Conservation (phyloP, 768 basidiomycete species). For the Kockovaella imperatae region DNA sequence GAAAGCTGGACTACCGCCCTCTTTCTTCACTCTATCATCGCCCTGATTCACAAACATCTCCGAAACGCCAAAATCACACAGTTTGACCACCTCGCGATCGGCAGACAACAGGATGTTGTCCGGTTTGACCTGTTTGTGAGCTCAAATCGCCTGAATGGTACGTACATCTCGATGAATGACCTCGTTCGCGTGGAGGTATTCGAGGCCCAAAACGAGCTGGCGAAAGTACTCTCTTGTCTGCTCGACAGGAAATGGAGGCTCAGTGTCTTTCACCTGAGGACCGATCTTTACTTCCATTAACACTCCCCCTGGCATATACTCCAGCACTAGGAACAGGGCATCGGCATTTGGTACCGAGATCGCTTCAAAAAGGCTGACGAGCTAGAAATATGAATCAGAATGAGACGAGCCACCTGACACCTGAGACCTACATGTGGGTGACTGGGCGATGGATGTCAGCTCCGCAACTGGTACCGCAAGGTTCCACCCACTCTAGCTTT, state of each 20-base stretch:
- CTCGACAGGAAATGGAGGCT: constrained; percentile 23
- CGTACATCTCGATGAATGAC: constrained; percentile 45
- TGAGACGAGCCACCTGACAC: background rate
- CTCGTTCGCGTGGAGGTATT: constrained; percentile 44
- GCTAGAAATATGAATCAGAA: constrained; percentile 14
- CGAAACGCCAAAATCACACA: constrained; percentile 46
- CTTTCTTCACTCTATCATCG: constrained; percentile 43
- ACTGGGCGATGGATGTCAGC: constrained; percentile 12
- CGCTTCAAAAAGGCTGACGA: constrained; percentile 44
- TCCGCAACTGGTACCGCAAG: background rate
- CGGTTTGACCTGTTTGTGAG: constrained; percentile 39
- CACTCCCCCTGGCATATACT: constrained; percentile 44
- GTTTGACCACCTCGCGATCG: constrained; percentile 37
- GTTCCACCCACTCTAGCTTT: constrained; percentile 42
- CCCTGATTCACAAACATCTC: constrained; percentile 42
- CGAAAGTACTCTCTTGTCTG: constrained; percentile 39
- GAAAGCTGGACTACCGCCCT: constrained; percentile 45
- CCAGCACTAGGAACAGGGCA: constrained; percentile 44
- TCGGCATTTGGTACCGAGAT: constrained; percentile 44
- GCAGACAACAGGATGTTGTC: constrained; percentile 43
- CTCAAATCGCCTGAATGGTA: background rate
- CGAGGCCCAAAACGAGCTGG: constrained; percentile 42
- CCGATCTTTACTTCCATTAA: constrained; percentile 39
- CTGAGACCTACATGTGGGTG: constrained; percentile 41
- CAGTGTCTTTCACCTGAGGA: constrained; percentile 6